These are phyloP conservation scores for Populus simonii DNA, from an alignment of 345 rosid species.

Conservation along the genomic window DNA sequence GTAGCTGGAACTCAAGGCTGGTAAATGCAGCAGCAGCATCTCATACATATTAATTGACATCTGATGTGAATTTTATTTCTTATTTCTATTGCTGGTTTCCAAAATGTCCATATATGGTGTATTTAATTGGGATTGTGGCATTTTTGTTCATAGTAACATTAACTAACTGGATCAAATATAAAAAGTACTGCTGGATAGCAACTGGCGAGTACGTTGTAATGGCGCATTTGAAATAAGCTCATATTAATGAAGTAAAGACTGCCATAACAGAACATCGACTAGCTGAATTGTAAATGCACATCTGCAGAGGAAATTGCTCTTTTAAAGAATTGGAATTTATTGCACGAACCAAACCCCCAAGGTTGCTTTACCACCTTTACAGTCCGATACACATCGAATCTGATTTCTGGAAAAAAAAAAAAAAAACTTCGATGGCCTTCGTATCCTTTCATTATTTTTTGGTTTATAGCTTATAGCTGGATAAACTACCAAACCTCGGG, in stretches of 20 bases:
- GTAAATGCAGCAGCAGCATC: background rate
- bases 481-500: background rate
- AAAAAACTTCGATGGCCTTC: no score
- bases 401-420: no score
- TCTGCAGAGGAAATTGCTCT: background rate
- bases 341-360: background rate
- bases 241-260: background rate
- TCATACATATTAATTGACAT: background rate
- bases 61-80: background rate
- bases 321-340: background rate
- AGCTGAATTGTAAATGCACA: background rate
- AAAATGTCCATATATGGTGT: background rate
- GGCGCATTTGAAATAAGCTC: background rate
- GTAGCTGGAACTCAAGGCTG: constrained; percentile 4
- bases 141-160: background rate
- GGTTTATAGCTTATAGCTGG: no score
- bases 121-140: background rate
- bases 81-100: background rate
- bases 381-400: no score
- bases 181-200: background rate
- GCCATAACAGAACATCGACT: background rate
- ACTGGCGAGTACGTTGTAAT: background rate
- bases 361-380: no score
- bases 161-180: background rate
- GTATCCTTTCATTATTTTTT: no score